A percentile compares a stretch with the other conserved stretches of the same genome.
phyloP scores from a whole-genome alignment of 2,329 filamentous ascomycete species.

The Zymoseptoria passerinii region DNA sequence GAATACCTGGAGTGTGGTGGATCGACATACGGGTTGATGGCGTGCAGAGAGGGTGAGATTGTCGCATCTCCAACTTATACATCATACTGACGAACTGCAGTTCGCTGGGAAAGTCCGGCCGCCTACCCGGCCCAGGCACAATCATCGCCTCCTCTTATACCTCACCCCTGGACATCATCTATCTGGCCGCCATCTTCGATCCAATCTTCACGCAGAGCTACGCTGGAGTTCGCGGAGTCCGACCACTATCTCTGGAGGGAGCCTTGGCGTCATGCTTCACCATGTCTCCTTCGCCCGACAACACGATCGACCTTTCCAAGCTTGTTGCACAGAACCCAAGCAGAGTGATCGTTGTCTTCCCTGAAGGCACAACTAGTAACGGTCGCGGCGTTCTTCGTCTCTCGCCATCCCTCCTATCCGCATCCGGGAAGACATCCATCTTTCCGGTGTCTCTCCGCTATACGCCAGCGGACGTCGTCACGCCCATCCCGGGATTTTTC shows the following conservation, averaged over 20 bases:
- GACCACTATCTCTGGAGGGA: constrained; percentile 65
- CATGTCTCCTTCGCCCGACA: constrained; percentile 11
- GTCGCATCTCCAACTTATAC: background rate
- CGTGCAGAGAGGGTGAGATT: constrained; percentile 71
- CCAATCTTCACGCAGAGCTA: constrained; percentile 87
- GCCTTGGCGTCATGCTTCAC: constrained; percentile 56
- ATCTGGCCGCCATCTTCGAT: constrained; percentile 92
- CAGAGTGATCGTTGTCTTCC: constrained; percentile 77
- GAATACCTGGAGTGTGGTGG: constrained; percentile 93
- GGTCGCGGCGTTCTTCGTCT: constrained; percentile 81
- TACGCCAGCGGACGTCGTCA: constrained; percentile 80
- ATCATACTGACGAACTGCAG: constrained; percentile 26
- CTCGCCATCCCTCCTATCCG: constrained; percentile 65
- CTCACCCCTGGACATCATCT: constrained; percentile 84
- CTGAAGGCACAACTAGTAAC: constrained; percentile 91
- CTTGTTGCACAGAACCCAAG: constrained; percentile 61
- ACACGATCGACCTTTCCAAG: constrained; percentile 29
- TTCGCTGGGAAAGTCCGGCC: constrained; percentile 63
- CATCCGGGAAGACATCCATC: constrained; percentile 61
- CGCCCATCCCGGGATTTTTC: constrained; percentile 62
- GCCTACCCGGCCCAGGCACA: constrained; percentile 69
- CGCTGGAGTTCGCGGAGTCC: constrained; percentile 57
- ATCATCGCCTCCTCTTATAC: constrained; percentile 88
- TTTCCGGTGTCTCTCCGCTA: constrained; percentile 90
- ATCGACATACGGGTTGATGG: constrained; percentile 96